Percentiles rank a stretch among this genome's conserved stretches.
phyloP scores from a whole-genome alignment of 2,329 filamentous ascomycete species.

The Aspergillus sclerotialis region DNA sequence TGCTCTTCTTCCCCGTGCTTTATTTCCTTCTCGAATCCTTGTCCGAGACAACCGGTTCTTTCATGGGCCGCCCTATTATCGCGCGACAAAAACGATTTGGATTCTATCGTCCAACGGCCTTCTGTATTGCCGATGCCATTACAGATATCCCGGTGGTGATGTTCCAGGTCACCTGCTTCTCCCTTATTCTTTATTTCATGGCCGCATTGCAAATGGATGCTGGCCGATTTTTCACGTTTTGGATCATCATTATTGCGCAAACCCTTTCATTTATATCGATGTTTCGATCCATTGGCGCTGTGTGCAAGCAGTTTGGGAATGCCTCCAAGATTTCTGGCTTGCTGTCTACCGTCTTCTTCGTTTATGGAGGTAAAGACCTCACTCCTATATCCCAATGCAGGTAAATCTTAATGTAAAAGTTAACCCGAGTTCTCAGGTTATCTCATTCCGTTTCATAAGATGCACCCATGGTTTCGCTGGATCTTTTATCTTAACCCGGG shows the following conservation, averaged over 20 bases:
- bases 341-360: constrained; percentile 39
- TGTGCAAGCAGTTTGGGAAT: constrained; percentile 40
- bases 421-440: constrained; percentile 47
- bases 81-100: constrained; percentile 63
- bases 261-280: constrained; percentile 47
- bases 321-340: constrained; percentile 41
- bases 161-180: constrained; percentile 51
- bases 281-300: constrained; percentile 42
- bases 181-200: constrained; percentile 56
- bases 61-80: constrained; percentile 58
- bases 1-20: constrained; percentile 53
- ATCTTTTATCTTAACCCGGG: constrained; percentile 58
- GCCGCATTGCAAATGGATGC: constrained; percentile 45
- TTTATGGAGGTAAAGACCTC: constrained; percentile 39
- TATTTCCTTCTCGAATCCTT: constrained; percentile 56
- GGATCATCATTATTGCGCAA: constrained; percentile 46
- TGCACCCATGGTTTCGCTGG: constrained; percentile 58
- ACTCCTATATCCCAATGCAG: no score
- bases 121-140: constrained; percentile 50
- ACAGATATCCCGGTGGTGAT: constrained; percentile 51
- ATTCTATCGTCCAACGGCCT: constrained; percentile 57
- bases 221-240: constrained; percentile 53
- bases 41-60: constrained; percentile 53
- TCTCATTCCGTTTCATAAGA: constrained; percentile 51
- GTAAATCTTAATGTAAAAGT: no score